A percentile compares a stretch with the other conserved stretches of the same genome.
phyloP scores from a whole-genome alignment of 23 red algal species.

The Chondrus crispus region DNA sequence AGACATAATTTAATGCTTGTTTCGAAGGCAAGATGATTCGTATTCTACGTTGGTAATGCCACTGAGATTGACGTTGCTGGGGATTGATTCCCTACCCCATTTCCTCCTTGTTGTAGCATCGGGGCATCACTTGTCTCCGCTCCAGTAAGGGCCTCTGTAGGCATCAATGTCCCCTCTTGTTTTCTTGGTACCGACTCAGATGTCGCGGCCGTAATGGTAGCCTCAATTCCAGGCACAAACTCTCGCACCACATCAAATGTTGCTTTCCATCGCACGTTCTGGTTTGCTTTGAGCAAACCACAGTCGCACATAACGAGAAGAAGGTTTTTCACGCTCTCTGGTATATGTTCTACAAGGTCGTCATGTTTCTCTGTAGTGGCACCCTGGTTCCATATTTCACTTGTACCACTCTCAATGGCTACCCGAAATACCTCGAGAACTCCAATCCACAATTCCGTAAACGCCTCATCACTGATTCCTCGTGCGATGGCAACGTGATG shows the following conservation, averaged over 20 bases:
- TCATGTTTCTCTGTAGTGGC: conserved; percentile 26
- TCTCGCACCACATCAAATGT: conserved; percentile 47
- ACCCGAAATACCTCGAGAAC: conserved; percentile 68
- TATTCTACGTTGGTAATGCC: too few species aligned
- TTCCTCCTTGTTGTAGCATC: too few species aligned
- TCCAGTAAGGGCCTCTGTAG: neutral
- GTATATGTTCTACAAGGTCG: conserved; percentile 77
- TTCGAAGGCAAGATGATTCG: too few species aligned
- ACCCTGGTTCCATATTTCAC: neutral
- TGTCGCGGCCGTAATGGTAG: conserved; percentile 23
- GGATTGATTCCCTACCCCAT: too few species aligned
- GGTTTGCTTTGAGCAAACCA: conserved; percentile 49
- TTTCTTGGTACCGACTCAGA: neutral
- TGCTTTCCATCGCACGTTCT: conserved; percentile 46
- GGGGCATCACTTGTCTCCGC: neutral
- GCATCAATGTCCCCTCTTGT: neutral
- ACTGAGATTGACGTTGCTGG: too few species aligned
- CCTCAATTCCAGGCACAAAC: conserved; percentile 54
- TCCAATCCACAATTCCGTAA: conserved; percentile 59
- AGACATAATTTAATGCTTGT: too few species aligned
- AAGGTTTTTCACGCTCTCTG: conserved; percentile 85
- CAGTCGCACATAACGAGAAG: conserved; percentile 81
- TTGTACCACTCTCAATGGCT: conserved; percentile 24
- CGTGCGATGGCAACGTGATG: conserved; percentile 59
- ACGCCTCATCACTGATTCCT: conserved; percentile 25